phyloP scores from a whole-genome alignment of 78 protist species.

The Dictyostelium firmibasis region DNA sequence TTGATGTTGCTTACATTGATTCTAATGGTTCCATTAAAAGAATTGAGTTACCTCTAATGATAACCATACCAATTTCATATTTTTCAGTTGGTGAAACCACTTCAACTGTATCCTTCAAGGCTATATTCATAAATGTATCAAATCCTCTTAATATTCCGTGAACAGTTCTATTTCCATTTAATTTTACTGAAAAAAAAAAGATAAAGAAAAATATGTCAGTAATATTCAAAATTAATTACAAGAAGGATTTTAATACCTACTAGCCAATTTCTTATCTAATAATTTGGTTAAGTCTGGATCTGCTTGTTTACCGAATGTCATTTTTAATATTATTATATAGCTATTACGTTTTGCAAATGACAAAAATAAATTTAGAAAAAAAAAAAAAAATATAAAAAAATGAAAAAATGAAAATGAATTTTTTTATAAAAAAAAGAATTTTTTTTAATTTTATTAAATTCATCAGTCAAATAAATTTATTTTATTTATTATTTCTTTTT shows the following conservation, averaged over 20 bases:
- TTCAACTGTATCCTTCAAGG: slow-evolving; percentile 91
- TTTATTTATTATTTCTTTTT: no score
- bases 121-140: slow-evolving; percentile 95
- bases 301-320: slow-evolving; percentile 68
- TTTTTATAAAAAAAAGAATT: no score
- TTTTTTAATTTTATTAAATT: no score
- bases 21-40: slow-evolving; percentile 83
- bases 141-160: slow-evolving; percentile 92
- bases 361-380: no score
- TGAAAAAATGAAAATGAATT: no score
- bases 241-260: background rate
- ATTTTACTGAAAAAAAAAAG: slow-evolving; percentile 34
- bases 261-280: slow-evolving; percentile 49
- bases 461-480: no score
- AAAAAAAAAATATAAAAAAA: no score
- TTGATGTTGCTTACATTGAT: background rate
- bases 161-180: slow-evolving; percentile 89
- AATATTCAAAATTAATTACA: no score
- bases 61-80: slow-evolving; percentile 86
- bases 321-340: background rate
- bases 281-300: slow-evolving; percentile 66
- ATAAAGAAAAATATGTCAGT: no score
- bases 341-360: background rate
- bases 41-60: slow-evolving; percentile 84
- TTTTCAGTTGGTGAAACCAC: slow-evolving; percentile 64